Evolutionary conservation across 176 grass and related monocot species (phyloP).

Genomic region (Phoenix dactylifera): DNA sequence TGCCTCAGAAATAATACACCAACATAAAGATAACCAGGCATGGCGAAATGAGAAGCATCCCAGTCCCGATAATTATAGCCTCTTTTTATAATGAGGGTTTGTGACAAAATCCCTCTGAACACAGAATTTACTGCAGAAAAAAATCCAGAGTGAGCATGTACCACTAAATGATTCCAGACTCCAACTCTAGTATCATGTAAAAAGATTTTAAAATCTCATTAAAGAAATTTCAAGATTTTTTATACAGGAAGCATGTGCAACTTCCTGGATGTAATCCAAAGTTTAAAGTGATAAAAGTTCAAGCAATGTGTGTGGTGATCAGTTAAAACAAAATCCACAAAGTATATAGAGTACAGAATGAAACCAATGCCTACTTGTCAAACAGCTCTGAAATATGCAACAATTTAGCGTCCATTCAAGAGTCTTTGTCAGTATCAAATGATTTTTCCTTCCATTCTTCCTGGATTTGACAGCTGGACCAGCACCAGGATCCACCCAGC

Average conservation of each 20-base stretch:
- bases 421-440: conserved; percentile 86
- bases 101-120: conserved; percentile 74
- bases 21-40: conserved; percentile 89
- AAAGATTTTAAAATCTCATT: too few relatives aligned
- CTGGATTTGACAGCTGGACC: conserved; percentile 43
- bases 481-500: conserved; percentile 65
- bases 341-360: too few relatives aligned
- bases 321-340: too few relatives aligned
- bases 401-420: conserved; percentile 99
- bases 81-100: conserved; percentile 57
- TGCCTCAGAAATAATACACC: conserved; percentile 88
- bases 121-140: conserved; percentile 76
- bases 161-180: too few relatives aligned
- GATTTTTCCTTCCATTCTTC: conserved; percentile 39
- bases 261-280: too few relatives aligned
- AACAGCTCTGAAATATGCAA: conserved; percentile 99
- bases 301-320: too few relatives aligned
- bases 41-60: conserved; percentile 85
- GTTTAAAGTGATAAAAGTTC: too few relatives aligned
- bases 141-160: too few relatives aligned
- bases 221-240: too few relatives aligned
- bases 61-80: conserved; percentile 66
- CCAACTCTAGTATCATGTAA: too few relatives aligned
- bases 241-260: too few relatives aligned
- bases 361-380: conserved; percentile 54